Conservation (phyloP, 2,329 filamentous ascomycete species). For the Nannizzia gypsea region DNA sequence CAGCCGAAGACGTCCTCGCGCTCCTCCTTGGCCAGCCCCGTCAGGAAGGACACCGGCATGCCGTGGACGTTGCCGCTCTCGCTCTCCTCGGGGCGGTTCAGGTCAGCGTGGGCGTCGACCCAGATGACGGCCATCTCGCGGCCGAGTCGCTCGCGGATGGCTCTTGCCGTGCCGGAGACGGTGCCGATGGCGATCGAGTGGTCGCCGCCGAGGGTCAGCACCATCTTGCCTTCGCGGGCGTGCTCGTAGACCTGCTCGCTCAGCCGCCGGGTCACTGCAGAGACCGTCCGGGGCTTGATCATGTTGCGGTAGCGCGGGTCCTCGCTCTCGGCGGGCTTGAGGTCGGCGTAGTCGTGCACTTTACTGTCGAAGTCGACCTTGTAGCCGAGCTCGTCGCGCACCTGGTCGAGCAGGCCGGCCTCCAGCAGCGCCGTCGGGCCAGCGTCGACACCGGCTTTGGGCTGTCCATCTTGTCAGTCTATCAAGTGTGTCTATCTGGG, state of each 20-base stretch:
- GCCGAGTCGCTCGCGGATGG: slow-evolving; percentile 65
- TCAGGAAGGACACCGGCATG: slow-evolving; percentile 91
- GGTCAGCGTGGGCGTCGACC: slow-evolving; percentile 97
- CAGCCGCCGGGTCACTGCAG: slow-evolving; percentile 69
- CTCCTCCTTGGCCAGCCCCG: slow-evolving; percentile 67
- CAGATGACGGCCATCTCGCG: slow-evolving; percentile 90
- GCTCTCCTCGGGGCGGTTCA: slow-evolving; percentile 88
- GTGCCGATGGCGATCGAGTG: slow-evolving; percentile 95
- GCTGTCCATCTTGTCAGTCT: slow-evolving; percentile 37
- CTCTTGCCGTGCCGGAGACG: slow-evolving; percentile 74
- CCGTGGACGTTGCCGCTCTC: slow-evolving; percentile 91
- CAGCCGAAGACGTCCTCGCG: slow-evolving; percentile 77
- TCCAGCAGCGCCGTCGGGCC: slow-evolving; percentile 82
- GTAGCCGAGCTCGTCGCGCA: slow-evolving; percentile 78
- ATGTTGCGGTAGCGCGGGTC: slow-evolving; percentile 75
- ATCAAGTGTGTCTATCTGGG: slow-evolving; percentile 32
- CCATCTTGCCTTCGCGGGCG: slow-evolving; percentile 69
- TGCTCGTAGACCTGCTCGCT: slow-evolving; percentile 78
- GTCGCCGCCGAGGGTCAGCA: slow-evolving; percentile 88
- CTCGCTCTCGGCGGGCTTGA: slow-evolving; percentile 44
- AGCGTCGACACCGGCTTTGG: slow-evolving; percentile 83
- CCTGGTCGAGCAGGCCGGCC: slow-evolving; percentile 70
- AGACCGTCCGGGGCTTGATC: slow-evolving; percentile 85
- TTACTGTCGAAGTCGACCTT: slow-evolving; percentile 70
- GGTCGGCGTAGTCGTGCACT: slow-evolving; percentile 70